These are phyloP conservation scores for Parmelia sp. DNA, from an alignment of 495 filamentous ascomycete genomes.

Conservation along the genomic window DNA sequence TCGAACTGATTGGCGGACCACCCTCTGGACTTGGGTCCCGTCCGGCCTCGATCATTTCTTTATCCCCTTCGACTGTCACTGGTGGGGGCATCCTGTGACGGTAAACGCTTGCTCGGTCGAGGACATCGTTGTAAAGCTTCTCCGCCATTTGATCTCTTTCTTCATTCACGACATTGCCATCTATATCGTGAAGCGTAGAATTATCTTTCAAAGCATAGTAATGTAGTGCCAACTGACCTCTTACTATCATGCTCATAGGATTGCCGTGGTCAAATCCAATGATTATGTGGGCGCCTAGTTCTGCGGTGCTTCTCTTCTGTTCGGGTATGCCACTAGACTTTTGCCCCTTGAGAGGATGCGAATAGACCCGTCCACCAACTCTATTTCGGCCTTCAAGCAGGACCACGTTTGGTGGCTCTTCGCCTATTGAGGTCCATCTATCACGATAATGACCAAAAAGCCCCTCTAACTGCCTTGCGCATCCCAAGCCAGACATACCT, in stretches of 20 bases:
- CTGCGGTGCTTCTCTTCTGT: conserved; percentile 66
- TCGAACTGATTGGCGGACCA: conserved; percentile 35
- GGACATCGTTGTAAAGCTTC: conserved; percentile 85
- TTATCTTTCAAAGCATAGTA: conserved; percentile 81
- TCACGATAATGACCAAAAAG: conserved; percentile 71
- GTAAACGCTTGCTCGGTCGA: conserved; percentile 84
- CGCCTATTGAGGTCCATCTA: conserved; percentile 52
- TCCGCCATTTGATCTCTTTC: conserved; percentile 77
- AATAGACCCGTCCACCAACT: conserved; percentile 93
- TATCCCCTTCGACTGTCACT: conserved; percentile 76
- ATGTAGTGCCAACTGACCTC: conserved; percentile 80
- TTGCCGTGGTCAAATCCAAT: conserved; percentile 96
- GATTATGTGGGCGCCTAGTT: conserved; percentile 96
- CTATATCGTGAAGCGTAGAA: conserved; percentile 83
- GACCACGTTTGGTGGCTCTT: conserved; percentile 65
- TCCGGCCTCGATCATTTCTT: conserved; percentile 73
- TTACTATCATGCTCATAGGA: conserved; percentile 80
- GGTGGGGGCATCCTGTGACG: conserved; percentile 64
- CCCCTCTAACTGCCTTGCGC: conserved; percentile 83
- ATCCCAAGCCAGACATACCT: conserved; percentile 86
- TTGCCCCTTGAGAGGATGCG: conserved; percentile 68
- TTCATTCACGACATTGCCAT: conserved; percentile 73
- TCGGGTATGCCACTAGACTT: conserved; percentile 39
- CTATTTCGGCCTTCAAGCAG: conserved; percentile 82
- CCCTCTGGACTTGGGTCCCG: conserved; percentile 72